phyloP scores from a whole-genome alignment of 768 basidiomycete species.

The Calocera cornea region DNA sequence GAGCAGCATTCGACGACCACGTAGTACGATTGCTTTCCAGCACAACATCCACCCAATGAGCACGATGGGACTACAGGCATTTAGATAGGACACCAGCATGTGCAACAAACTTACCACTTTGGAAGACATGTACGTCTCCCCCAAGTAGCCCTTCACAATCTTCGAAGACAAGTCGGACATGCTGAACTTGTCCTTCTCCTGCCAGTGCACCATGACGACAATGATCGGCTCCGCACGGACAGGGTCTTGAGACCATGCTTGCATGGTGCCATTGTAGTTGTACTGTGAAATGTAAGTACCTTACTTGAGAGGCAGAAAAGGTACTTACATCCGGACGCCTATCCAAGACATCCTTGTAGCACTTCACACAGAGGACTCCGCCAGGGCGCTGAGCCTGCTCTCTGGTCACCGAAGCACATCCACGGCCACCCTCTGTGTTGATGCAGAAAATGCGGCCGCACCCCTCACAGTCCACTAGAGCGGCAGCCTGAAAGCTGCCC shows the following conservation, averaged over 20 bases:
- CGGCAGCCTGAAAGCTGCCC: not conserved
- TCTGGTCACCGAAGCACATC: not conserved
- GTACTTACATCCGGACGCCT: not conserved
- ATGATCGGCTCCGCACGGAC: not conserved
- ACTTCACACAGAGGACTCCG: not conserved
- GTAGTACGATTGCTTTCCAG: not conserved
- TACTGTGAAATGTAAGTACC: not conserved
- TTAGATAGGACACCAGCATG: not conserved
- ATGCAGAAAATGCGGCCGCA: not conserved
- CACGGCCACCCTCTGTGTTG: not conserved
- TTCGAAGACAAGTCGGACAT: not conserved
- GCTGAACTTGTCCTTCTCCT: not conserved
- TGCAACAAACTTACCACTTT: not conserved
- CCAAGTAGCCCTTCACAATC: not conserved
- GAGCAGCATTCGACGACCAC: not conserved
- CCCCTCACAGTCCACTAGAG: not conserved
- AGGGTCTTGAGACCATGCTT: not conserved
- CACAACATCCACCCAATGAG: not conserved
- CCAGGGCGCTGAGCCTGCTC: not conserved
- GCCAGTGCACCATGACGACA: not conserved
- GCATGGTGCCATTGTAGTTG: not conserved
- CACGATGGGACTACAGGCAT: not conserved
- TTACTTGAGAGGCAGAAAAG: not conserved
- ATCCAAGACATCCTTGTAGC: not conserved
- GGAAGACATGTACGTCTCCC: not conserved